Evolutionary conservation across 2,329 filamentous ascomycete species (phyloP).

Genomic region (Neofusicoccum cordaticola): DNA sequence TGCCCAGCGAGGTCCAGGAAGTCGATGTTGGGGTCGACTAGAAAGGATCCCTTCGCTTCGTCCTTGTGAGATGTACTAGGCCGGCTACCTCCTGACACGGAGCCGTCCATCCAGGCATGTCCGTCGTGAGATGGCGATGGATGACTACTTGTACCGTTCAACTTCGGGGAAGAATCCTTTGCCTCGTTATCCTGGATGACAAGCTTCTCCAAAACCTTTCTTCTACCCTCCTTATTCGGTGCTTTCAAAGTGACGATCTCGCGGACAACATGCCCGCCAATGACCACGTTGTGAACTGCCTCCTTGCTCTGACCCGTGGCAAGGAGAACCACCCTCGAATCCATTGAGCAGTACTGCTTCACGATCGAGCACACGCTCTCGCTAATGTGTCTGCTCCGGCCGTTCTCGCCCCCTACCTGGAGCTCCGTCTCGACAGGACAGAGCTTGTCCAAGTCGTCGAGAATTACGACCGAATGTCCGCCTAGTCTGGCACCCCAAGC

Average conservation of each 20-base stretch:
- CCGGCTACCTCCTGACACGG: slow-evolving; percentile 40
- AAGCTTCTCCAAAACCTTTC: slow-evolving; percentile 79
- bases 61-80: slow-evolving; percentile 31
- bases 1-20: slow-evolving; percentile 89
- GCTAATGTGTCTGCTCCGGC: slow-evolving; percentile 85
- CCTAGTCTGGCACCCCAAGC: slow-evolving; percentile 88
- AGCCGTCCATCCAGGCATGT: slow-evolving; percentile 71
- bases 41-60: slow-evolving; percentile 54
- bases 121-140: background rate
- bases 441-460: slow-evolving; percentile 90
- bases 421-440: slow-evolving; percentile 93
- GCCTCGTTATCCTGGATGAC: slow-evolving; percentile 26
- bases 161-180: background rate
- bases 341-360: slow-evolving; percentile 75
- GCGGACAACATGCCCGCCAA: slow-evolving; percentile 86
- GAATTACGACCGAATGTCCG: slow-evolving; percentile 76
- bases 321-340: slow-evolving; percentile 79
- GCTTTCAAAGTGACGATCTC: slow-evolving; percentile 89
- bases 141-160: slow-evolving; percentile 19
- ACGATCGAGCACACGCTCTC: slow-evolving; percentile 83
- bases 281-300: slow-evolving; percentile 81
- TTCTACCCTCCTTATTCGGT: slow-evolving; percentile 84
- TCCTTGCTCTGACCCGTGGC: slow-evolving; percentile 94
- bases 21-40: slow-evolving; percentile 74
- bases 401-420: slow-evolving; percentile 90